Evolutionary conservation across 192 early-diverging fungal genomes (phyloP).

Genomic region (Phycomyces blakesleeanus): DNA sequence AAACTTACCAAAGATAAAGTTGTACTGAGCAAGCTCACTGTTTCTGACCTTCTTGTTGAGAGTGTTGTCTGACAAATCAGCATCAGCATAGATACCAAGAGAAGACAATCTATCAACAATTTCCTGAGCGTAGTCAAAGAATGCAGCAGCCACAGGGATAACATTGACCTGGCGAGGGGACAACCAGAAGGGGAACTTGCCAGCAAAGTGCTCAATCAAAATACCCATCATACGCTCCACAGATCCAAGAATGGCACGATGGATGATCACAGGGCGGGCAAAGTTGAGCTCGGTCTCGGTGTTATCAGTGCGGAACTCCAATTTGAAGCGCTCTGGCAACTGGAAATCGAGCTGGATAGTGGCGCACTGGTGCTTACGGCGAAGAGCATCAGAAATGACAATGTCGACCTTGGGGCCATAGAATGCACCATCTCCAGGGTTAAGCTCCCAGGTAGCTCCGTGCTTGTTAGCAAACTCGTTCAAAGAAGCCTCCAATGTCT

Average conservation of each 20-base stretch:
- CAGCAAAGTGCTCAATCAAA: slow-evolving; percentile 92
- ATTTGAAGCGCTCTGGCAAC: slow-evolving; percentile 89
- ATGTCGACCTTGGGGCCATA: slow-evolving; percentile 99
- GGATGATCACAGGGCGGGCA: slow-evolving; percentile 93
- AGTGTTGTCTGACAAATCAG: slow-evolving; percentile 80
- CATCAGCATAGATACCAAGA: slow-evolving; percentile 80
- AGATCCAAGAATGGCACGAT: slow-evolving; percentile 96
- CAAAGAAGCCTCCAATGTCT: slow-evolving; percentile 70
- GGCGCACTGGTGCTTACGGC: slow-evolving; percentile 91
- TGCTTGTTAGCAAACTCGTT: slow-evolving; percentile 53
- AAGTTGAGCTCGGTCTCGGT: slow-evolving; percentile 45
- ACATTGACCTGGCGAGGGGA: slow-evolving; percentile 91
- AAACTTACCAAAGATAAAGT: slow-evolving; percentile 78
- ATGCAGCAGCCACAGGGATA: slow-evolving; percentile 78
- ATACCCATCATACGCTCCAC: slow-evolving; percentile 95
- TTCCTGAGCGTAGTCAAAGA: slow-evolving; percentile 78
- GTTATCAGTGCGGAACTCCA: slow-evolving; percentile 79
- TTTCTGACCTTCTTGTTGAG: slow-evolving; percentile 98
- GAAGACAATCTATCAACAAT: slow-evolving; percentile 67
- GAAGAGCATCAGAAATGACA: slow-evolving; percentile 87
- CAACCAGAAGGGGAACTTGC: slow-evolving; percentile 99
- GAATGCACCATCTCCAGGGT: slow-evolving; percentile 97
- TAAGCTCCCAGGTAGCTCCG: slow-evolving; percentile 78
- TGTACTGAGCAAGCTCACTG: slow-evolving; percentile 89
- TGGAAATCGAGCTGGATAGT: slow-evolving; percentile 99